Evolutionary conservation across 2,329 filamentous ascomycete species (phyloP).

Genomic region (Bipolaris bicolor): DNA sequence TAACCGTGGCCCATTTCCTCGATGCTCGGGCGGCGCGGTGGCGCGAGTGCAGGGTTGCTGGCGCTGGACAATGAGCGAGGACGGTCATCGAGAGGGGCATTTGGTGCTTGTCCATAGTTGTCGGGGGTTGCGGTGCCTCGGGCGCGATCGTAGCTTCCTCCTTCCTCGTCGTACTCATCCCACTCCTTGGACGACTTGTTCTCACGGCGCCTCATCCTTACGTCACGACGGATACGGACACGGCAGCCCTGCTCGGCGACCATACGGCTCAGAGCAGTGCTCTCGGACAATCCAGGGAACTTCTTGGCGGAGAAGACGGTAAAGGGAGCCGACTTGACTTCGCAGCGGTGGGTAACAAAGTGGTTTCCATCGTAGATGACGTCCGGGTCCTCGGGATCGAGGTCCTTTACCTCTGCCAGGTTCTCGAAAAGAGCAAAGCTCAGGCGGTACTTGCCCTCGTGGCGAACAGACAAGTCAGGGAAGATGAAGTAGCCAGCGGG

Average conservation of each 20-base stretch:
- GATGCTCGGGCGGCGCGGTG: conserved; percentile 53
- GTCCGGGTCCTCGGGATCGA: conserved; percentile 62
- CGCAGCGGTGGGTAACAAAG: conserved; percentile 82
- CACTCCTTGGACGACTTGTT: conserved; percentile 71
- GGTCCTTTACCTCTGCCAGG: conserved; percentile 82
- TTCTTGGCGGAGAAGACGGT: conserved; percentile 96
- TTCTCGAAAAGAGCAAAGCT: conserved; percentile 94
- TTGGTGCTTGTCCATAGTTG: conserved; percentile 53
- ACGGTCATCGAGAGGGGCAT: conserved; percentile 52
- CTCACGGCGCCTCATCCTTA: conserved; percentile 86
- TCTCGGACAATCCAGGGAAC: conserved; percentile 91
- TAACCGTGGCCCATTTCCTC: conserved; percentile 54
- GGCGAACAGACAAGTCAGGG: conserved; percentile 91
- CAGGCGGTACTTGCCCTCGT: conserved; percentile 91
- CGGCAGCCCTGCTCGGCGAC: conserved; percentile 97
- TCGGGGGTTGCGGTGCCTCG: conserved; percentile 60
- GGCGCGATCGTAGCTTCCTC: conserved; percentile 53
- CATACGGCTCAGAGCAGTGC: conserved; percentile 84
- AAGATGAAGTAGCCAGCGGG: conserved; percentile 94
- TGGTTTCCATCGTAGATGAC: conserved; percentile 51
- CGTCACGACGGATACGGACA: conserved; percentile 92
- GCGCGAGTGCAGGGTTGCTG: conserved; percentile 50
- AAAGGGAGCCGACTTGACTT: conserved; percentile 87
- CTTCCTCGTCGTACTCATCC: conserved; percentile 67
- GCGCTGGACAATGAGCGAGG: conserved; percentile 67